These are phyloP conservation scores for Trichosporon sp. DNA, from an alignment of 1,284 basidiomycete genomes.

Conservation along the genomic window DNA sequence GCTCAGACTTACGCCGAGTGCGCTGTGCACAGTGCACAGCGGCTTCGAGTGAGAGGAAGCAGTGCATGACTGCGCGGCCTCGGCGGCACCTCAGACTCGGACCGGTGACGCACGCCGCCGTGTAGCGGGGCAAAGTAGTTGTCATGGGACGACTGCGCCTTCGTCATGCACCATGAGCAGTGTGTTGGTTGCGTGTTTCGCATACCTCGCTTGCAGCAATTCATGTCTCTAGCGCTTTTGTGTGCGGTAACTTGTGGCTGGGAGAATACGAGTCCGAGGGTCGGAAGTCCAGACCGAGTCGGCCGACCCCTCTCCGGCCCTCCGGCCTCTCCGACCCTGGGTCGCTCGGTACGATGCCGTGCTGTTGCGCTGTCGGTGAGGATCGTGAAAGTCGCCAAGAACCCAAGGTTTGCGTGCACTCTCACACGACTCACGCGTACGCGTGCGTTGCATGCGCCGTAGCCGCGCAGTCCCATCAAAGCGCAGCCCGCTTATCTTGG, in stretches of 20 bases:
- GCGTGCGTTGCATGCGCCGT: not conserved
- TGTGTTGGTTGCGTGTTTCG: not conserved
- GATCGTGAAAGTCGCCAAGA: not conserved
- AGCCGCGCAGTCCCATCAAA: not conserved
- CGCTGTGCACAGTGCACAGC: not conserved
- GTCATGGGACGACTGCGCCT: not conserved
- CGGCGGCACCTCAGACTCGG: not conserved
- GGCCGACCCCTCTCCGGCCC: not conserved
- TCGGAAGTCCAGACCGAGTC: not conserved
- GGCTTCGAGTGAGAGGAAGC: not conserved
- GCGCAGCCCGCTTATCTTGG: not conserved
- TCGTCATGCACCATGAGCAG: not conserved
- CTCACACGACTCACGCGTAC: too few species aligned
- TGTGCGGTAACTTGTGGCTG: not conserved
- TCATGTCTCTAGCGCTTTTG: not conserved
- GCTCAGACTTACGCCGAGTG: not conserved
- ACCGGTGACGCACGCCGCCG: slow-evolving; percentile 7
- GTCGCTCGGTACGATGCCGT: not conserved
- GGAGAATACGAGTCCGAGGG: not conserved
- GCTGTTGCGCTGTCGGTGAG: not conserved
- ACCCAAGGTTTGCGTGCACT: not conserved
- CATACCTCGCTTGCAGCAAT: not conserved
- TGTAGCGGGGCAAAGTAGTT: not conserved
- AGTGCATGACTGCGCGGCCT: not conserved
- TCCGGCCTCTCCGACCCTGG: not conserved